Percentiles rank a stretch among this genome's conserved stretches.
These are phyloP conservation scores for Saccharomycopsis sp. DNA, from an alignment of 805 yeast genomes.

Conservation along the genomic window DNA sequence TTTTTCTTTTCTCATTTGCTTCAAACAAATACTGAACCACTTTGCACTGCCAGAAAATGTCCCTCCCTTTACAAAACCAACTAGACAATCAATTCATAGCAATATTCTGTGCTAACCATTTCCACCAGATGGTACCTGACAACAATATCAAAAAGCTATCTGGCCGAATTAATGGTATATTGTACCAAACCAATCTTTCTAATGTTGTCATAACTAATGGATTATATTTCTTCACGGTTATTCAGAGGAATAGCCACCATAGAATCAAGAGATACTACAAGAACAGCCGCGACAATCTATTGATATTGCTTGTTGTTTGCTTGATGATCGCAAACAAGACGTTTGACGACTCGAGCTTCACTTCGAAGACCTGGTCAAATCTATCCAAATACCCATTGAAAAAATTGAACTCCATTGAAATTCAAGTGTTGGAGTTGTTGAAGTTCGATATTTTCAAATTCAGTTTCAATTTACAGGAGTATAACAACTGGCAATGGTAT, in stretches of 20 bases:
- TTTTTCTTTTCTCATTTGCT: not conserved
- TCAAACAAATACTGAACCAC: not conserved
- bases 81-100: not conserved
- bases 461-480: constrained; percentile 2
- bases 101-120: not conserved
- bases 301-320: constrained; percentile 27
- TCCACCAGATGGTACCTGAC: not conserved
- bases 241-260: constrained; percentile 1
- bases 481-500: not conserved
- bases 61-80: not conserved
- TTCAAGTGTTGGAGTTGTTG: constrained; percentile 4
- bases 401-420: constrained; percentile 17
- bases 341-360: constrained; percentile 43
- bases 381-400: constrained; percentile 25
- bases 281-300: constrained; percentile 13
- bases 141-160: not conserved
- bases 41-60: not conserved
- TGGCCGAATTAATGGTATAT: constrained; percentile 9
- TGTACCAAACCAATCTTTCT: constrained; percentile 19
- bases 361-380: constrained; percentile 42
- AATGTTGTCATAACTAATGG: constrained; percentile 15
- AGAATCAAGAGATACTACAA: constrained; percentile 11
- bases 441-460: constrained; percentile 5
- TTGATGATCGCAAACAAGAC: constrained; percentile 37
- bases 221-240: constrained; percentile 3